A percentile compares a stretch with the other conserved stretches of the same genome.
Evolutionary conservation across 106 monocot species (phyloP).

Genomic region (Ottelia alismoides): DNA sequence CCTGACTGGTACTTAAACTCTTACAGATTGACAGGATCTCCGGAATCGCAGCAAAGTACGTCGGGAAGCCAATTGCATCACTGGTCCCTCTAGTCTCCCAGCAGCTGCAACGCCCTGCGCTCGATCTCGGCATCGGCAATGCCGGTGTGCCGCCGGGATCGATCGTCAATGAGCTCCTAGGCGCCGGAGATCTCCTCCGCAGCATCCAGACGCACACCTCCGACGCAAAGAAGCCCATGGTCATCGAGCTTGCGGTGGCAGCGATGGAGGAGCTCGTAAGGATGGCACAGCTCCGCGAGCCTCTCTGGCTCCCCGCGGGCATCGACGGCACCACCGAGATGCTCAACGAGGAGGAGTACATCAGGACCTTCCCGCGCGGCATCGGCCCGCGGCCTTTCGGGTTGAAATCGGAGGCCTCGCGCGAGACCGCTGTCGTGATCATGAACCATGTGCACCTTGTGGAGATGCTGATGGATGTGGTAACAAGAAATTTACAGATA

Average conservation of each 20-base stretch:
- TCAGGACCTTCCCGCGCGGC: slow-evolving; percentile 49
- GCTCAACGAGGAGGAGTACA: slow-evolving; percentile 46
- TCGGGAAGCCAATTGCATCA: slow-evolving; percentile 29
- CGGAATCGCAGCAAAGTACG: slow-evolving; percentile 73
- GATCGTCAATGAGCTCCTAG: slow-evolving; percentile 22
- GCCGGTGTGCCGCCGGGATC: slow-evolving; percentile 6
- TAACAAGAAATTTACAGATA: too few species aligned
- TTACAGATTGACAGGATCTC: slow-evolving; percentile 69
- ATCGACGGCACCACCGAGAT: slow-evolving; percentile 25
- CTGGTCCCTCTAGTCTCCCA: too few species aligned
- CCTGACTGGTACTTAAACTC: too few species aligned
- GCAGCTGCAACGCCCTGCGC: slow-evolving; percentile 25
- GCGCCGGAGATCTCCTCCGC: slow-evolving; percentile 37
- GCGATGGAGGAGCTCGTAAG: slow-evolving; percentile 86
- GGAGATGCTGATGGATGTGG: slow-evolving; percentile 90
- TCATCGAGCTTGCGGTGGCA: slow-evolving; percentile 68
- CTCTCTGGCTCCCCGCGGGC: slow-evolving; percentile 40
- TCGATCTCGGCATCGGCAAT: slow-evolving; percentile 26
- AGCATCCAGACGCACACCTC: slow-evolving; percentile 24
- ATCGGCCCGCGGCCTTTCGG: slow-evolving; percentile 63
- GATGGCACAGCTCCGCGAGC: slow-evolving; percentile 67
- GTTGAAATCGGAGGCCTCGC: slow-evolving; percentile 54
- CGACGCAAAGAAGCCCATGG: slow-evolving; percentile 47
- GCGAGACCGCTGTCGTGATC: slow-evolving; percentile 63
- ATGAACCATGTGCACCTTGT: slow-evolving; percentile 77